Evolutionary conservation across 139 green algal species (phyloP).

Genomic region (Chlorella sp.): DNA sequence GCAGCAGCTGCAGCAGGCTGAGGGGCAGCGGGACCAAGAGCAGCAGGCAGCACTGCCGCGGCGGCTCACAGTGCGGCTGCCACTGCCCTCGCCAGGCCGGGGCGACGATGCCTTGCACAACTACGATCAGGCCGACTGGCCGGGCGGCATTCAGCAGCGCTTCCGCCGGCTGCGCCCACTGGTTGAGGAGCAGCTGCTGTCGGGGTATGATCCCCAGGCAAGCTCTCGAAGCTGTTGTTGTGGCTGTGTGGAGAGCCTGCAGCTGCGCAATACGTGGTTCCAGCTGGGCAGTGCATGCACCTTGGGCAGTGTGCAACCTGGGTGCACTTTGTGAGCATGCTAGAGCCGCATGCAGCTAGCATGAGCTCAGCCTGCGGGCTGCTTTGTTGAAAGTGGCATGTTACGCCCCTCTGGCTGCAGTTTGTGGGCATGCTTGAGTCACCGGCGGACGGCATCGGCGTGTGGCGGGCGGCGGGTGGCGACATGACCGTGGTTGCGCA

Average conservation of each 20-base stretch:
- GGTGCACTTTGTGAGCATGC: no score
- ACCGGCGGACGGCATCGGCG: conserved; percentile 35
- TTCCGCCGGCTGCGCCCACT: conserved; percentile 35
- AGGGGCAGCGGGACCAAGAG: no score
- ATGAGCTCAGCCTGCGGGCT: not conserved
- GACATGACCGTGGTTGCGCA: conserved; percentile 26
- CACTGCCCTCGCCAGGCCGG: conserved; percentile 1
- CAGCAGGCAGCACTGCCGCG: not conserved
- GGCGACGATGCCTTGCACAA: conserved; percentile 5
- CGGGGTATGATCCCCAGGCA: conserved; percentile 16
- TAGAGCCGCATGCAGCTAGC: no score
- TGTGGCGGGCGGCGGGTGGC: conserved; percentile 27
- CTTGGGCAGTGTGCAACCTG: no score
- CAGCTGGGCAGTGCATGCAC: no score
- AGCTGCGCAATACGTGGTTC: no score
- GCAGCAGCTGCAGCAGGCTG: not conserved
- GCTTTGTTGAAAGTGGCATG: no score
- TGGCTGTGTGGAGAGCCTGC: no score
- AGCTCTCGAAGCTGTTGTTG: not conserved
- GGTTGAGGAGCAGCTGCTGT: conserved; percentile 14
- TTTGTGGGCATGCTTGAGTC: conserved; percentile 37
- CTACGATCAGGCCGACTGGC: not conserved
- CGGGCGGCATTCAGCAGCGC: conserved; percentile 33
- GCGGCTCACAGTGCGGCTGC: conserved; percentile 2
- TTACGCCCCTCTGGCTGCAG: not conserved